phyloP scores from a whole-genome alignment of 176 grass and related monocot species.

The Elaeis guineensis region DNA sequence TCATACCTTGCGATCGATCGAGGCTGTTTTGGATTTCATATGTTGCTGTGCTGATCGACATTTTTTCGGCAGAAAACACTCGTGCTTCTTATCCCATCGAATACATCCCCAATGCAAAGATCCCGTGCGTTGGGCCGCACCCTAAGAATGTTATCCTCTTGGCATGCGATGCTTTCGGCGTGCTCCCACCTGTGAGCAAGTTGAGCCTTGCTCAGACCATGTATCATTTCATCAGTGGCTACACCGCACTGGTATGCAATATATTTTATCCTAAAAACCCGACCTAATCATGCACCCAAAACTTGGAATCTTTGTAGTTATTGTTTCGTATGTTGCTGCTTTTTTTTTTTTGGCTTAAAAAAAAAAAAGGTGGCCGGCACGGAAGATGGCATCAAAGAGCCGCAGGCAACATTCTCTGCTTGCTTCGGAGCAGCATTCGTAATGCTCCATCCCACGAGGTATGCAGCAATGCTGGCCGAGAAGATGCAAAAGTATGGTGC shows the following conservation, averaged over 20 bases:
- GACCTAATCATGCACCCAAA: too few species aligned
- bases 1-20: too few species aligned
- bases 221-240: constrained; percentile 99
- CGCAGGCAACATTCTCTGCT: constrained; percentile 91
- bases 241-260: constrained; percentile 70
- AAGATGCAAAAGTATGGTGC: constrained; percentile 97
- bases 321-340: background rate
- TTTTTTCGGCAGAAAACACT: constrained; percentile 63
- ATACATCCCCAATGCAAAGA: constrained; percentile 88
- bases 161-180: constrained; percentile 90
- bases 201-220: constrained; percentile 89
- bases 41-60: constrained; percentile 2
- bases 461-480: constrained; percentile 95
- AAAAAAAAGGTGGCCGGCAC: constrained; percentile 93
- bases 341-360: too few species aligned
- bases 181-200: constrained; percentile 96
- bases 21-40: too few species aligned
- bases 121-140: constrained; percentile 85
- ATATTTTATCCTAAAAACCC: background rate
- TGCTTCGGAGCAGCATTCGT: constrained; percentile 98
- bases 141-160: constrained; percentile 96
- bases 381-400: constrained; percentile 93
- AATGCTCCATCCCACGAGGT: constrained; percentile 97
- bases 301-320: too few species aligned
- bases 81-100: constrained; percentile 92